phyloP scores from a whole-genome alignment of 495 filamentous ascomycete genomes.

The Letharia lupina region DNA sequence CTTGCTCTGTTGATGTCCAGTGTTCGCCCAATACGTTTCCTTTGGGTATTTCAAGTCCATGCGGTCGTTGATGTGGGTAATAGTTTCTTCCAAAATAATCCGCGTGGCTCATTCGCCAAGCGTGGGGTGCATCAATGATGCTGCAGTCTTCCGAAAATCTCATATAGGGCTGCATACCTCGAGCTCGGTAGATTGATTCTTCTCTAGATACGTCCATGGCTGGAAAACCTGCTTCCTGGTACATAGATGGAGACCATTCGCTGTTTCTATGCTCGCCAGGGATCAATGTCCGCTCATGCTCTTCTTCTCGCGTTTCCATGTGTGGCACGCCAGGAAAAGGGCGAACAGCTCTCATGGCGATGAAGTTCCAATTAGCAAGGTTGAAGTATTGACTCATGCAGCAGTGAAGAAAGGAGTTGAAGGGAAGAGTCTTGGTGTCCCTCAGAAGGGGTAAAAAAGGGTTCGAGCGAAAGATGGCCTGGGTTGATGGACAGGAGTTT shows the following conservation, averaged over 20 bases:
- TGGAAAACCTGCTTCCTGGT: neutral
- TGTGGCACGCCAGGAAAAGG: conserved; percentile 11
- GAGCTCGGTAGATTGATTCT: conserved; percentile 1
- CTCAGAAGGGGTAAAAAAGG: neutral
- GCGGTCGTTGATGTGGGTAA: conserved; percentile 3
- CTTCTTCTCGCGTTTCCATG: conserved; percentile 1
- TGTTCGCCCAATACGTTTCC: neutral
- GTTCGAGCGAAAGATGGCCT: neutral
- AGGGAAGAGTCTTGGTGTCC: neutral
- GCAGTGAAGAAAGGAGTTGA: neutral
- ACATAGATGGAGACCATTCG: conserved; percentile 3
- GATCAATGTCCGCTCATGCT: conserved; percentile 6
- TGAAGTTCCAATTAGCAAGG: neutral
- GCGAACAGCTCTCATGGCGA: conserved; percentile 9
- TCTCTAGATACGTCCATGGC: neutral
- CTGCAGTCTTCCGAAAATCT: conserved; percentile 5
- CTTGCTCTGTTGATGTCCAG: conserved; percentile 15
- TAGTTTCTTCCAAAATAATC: conserved; percentile 1
- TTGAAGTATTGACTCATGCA: conserved; percentile 8
- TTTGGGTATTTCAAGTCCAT: conserved; percentile 12
- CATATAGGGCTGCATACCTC: conserved; percentile 6
- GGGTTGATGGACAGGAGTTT: neutral
- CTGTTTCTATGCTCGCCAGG: neutral
- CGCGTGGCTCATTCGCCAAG: conserved; percentile 11
- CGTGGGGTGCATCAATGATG: conserved; percentile 12